Evolutionary conservation across 805 yeast genomes (phyloP).

Genomic region (Saccharomyces jurei): DNA sequence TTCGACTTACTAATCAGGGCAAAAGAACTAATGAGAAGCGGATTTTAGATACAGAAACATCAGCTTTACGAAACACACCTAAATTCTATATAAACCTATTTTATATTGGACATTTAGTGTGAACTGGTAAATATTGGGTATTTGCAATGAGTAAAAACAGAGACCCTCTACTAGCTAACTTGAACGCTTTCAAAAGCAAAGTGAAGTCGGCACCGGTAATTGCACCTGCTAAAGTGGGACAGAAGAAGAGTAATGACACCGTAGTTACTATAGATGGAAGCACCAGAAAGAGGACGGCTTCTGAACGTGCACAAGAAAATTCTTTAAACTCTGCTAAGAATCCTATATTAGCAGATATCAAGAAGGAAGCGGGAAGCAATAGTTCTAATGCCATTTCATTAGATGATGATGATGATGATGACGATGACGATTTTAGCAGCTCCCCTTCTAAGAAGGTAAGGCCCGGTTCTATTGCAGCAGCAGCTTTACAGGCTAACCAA

Average conservation of each 20-base stretch:
- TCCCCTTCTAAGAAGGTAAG: conserved; percentile 26
- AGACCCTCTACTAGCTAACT: conserved; percentile 44
- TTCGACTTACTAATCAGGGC: background rate
- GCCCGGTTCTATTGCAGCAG: conserved; percentile 28
- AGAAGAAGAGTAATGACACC: conserved; percentile 7
- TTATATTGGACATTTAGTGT: background rate
- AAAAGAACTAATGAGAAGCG: background rate
- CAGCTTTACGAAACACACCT: background rate
- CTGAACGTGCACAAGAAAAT: conserved; percentile 5
- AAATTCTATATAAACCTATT: background rate
- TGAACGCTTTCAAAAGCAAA: conserved; percentile 57
- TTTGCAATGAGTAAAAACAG: conserved; percentile 17
- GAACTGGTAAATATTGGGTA: background rate
- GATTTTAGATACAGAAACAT: background rate
- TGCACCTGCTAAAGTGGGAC: conserved; percentile 29
- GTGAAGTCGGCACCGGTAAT: conserved; percentile 51
- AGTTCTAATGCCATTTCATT: conserved; percentile 10
- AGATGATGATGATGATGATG: conserved; percentile 19
- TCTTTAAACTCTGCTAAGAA: conserved; percentile 1
- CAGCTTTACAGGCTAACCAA: conserved; percentile 25
- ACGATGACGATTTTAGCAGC: conserved; percentile 16
- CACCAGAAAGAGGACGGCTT: conserved; percentile 10
- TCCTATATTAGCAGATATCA: background rate
- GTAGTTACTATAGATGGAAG: conserved; percentile 3
- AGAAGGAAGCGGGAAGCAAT: conserved; percentile 1